Percentiles rank a stretch among this genome's conserved stretches.
phyloP scores from a whole-genome alignment of 176 grass and related monocot species.

The Aechmea fasciata region DNA sequence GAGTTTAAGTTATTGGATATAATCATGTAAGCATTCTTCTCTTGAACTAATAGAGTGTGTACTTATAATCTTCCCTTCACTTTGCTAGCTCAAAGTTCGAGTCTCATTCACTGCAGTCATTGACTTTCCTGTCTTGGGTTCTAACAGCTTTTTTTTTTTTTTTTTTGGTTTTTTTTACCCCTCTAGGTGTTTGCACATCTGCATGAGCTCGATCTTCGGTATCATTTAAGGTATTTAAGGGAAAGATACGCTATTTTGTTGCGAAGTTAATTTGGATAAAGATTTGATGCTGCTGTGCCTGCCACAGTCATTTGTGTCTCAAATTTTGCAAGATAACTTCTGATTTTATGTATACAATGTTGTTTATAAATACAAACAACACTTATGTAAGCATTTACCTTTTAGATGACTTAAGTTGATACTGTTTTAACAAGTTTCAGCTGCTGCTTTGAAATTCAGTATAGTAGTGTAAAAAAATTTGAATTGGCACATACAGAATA shows the following conservation, averaged over 20 bases:
- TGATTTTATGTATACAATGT: background rate
- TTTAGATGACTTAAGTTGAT: too few species aligned
- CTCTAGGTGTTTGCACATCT: constrained; percentile 89
- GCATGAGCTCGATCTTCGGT: constrained; percentile 96
- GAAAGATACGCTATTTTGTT: constrained; percentile 5
- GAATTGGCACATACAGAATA: too few species aligned
- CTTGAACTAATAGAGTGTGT: too few species aligned
- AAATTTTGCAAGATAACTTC: background rate
- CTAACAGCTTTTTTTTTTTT: constrained; percentile 1
- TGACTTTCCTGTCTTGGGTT: background rate
- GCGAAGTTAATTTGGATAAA: background rate
- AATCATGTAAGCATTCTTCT: too few species aligned
- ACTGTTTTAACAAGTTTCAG: too few species aligned
- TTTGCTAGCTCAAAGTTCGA: too few species aligned
- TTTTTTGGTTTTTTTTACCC: background rate
- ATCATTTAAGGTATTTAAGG: constrained; percentile 74
- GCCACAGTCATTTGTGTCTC: background rate
- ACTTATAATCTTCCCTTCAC: too few species aligned
- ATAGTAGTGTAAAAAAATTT: too few species aligned
- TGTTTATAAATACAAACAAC: background rate
- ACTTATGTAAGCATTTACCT: too few species aligned
- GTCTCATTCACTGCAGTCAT: too few species aligned
- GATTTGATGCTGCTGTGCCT: background rate
- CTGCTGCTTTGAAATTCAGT: too few species aligned
- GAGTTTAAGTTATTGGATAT: too few species aligned